Base-by-base conservation (phyloP, 352 stramenopile genomes). In the Pythium aquatile region DNA sequence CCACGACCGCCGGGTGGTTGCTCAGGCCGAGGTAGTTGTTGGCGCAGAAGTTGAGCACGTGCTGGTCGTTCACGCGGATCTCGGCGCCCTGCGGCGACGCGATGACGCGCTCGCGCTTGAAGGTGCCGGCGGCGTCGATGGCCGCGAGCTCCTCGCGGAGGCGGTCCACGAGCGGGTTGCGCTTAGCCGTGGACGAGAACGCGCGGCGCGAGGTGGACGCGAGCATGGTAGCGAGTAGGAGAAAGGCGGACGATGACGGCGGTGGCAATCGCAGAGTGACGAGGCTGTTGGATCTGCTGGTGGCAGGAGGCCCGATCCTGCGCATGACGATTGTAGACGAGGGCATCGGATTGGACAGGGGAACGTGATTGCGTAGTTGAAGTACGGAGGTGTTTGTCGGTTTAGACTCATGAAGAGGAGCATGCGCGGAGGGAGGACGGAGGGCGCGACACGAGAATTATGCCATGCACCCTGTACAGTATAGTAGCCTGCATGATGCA, bases 21-120 rank as follows among this genome's bases (percentile, higher is more conserved):
- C 86, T 94, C 47, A 98, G 74, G 0, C 93, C 93, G 33, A 98
- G 66, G 78, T 98, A 98, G 73, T 98, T 98, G 78, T 98, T 98
- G 62, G 91, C 86, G 71, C 93, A 98, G 59, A 98, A 98, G 73
- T 98, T 98, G 61, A 98, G 83, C 70, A 98, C 93, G 2, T 35
- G 13, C 29, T 83, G 55, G 53, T 75, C 75, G 52, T 89, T 72
- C 17, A 98, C 92, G 1, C 66, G 74, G 68, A 98, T 95, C 51
- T 76, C 65, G 7, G 87, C 76, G 53, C 79, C 85, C 49, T 98
- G 93, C 26, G 90, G 64, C 49, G 87, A 96, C 55, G 86, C 79
- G 58, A 98, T 97, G 54, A 98, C 86, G 63, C 92, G 88, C 75
- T 98, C 93, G 60, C 72, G 70, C 73, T 96, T 96, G 79, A 78